A percentile compares a stretch with the other conserved stretches of the same genome.
phyloP scores from a whole-genome alignment of 1,284 basidiomycete species.

The Rhizopogon parksii region DNA sequence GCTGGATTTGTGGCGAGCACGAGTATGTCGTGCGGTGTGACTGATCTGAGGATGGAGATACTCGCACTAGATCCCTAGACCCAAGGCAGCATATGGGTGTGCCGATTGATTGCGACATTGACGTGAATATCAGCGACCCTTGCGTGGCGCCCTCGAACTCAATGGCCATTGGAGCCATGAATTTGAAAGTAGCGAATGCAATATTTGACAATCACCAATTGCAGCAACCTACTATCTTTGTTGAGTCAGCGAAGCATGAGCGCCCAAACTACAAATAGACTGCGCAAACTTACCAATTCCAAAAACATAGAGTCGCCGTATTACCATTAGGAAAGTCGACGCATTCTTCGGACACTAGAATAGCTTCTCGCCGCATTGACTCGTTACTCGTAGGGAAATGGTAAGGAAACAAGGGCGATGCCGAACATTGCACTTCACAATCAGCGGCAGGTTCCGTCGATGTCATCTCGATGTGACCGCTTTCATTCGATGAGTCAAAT shows the following conservation, averaged over 20 bases:
- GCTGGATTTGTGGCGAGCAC: conserved; percentile 28
- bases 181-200: conserved; percentile 1
- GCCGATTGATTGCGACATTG: conserved; percentile 2
- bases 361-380: not conserved
- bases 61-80: not conserved
- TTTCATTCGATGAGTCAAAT: no score
- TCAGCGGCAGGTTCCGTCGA: conserved; percentile 1
- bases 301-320: conserved; percentile 3
- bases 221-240: not conserved
- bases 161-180: not conserved
- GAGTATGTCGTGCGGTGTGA: conserved; percentile 32
- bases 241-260: conserved; percentile 5
- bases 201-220: not conserved
- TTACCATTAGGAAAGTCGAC: conserved; percentile 6
- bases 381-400: not conserved
- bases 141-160: not conserved
- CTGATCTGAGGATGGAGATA: conserved; percentile 28
- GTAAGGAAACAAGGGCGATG: not conserved
- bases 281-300: conserved; percentile 16
- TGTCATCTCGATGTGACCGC: conserved; percentile 1
- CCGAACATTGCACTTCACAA: not conserved
- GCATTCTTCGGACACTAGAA: conserved; percentile 3
- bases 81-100: not conserved
- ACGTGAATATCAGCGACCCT: conserved; percentile 1
- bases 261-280: conserved; percentile 6